These are phyloP conservation scores for Naegleria gruberi DNA, from an alignment of 208 protist genomes.

Conservation along the genomic window DNA sequence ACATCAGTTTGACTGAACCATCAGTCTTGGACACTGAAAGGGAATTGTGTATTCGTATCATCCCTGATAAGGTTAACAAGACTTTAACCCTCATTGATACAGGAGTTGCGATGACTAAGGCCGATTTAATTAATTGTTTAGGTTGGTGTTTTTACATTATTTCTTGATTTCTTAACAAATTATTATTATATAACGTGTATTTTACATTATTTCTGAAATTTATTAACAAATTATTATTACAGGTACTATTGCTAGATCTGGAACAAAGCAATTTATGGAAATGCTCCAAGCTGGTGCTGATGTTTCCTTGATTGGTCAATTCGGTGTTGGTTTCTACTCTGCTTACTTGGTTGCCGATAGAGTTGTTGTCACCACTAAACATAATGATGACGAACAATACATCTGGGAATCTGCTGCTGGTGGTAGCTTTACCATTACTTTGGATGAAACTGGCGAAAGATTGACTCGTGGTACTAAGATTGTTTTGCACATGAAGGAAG, in stretches of 20 bases:
- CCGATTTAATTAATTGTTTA: constrained; percentile 95
- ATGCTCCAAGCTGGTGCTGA: constrained; percentile 89
- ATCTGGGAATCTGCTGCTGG: constrained; percentile 94
- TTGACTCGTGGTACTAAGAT: constrained; percentile 93
- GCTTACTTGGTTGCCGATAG: constrained; percentile 95
- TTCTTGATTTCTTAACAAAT: too few species aligned
- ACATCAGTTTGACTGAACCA: constrained; percentile 86
- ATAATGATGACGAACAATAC: constrained; percentile 93
- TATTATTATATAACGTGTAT: too few species aligned
- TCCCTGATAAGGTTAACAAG: constrained; percentile 88
- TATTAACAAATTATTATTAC: too few species aligned
- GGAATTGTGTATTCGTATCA: constrained; percentile 89
- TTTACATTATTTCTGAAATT: too few species aligned
- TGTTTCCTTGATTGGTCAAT: constrained; percentile 98
- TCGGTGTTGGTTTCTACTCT: constrained; percentile 99
- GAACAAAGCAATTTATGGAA: constrained; percentile 98
- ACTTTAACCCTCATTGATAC: constrained; percentile 90
- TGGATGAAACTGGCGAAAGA: constrained; percentile 53
- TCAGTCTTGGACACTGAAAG: constrained; percentile 72
- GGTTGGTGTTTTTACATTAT: too few species aligned
- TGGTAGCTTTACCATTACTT: constrained; percentile 90
- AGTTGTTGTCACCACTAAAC: constrained; percentile 92
- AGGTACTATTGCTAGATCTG: constrained; percentile 96
- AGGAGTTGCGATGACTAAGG: constrained; percentile 99
- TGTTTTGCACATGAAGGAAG: constrained; percentile 92